phyloP scores from a whole-genome alignment of 306 rosid species.

The Dryas drummondii region DNA sequence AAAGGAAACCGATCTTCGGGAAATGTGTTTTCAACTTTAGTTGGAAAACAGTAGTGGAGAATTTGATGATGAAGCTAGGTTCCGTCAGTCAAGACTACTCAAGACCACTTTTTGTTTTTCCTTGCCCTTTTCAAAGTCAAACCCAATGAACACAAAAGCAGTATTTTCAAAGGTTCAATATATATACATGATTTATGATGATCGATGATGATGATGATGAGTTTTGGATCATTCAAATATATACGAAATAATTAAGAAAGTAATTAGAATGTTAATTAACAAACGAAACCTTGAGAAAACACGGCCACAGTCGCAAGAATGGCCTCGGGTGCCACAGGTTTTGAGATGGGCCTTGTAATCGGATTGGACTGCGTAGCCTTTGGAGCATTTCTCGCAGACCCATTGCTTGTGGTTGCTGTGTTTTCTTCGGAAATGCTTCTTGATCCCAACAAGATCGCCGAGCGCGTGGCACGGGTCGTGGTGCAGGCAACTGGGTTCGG shows the following conservation, averaged over 20 bases:
- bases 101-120: slow-evolving; percentile 29
- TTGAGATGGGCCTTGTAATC: slow-evolving; percentile 98
- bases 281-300: slow-evolving; percentile 74
- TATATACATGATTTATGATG: not conserved
- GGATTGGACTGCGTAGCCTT: slow-evolving; percentile 95
- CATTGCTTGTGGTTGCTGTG: slow-evolving; percentile 96
- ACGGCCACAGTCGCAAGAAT: slow-evolving; percentile 95
- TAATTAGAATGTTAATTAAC: not conserved
- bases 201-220: not conserved
- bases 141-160: slow-evolving; percentile 36
- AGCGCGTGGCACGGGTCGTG: slow-evolving; percentile 96
- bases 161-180: not conserved
- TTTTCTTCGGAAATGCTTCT: slow-evolving; percentile 89
- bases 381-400: slow-evolving; percentile 87
- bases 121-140: slow-evolving; percentile 50
- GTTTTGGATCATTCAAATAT: not conserved
- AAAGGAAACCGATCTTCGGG: slow-evolving; percentile 27
- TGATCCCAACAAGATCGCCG: slow-evolving; percentile 96
- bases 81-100: slow-evolving; percentile 41
- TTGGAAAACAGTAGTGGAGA: slow-evolving; percentile 35
- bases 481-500: slow-evolving; percentile 91
- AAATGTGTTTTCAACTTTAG: not conserved
- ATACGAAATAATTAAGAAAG: too few species aligned
- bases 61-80: slow-evolving; percentile 43
- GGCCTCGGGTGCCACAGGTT: slow-evolving; percentile 96